Percentiles rank a stretch among this genome's conserved stretches.
These are phyloP conservation scores for Pseudomicrostroma phylloplanum DNA, from an alignment of 1,284 basidiomycete genomes.

Conservation along the genomic window DNA sequence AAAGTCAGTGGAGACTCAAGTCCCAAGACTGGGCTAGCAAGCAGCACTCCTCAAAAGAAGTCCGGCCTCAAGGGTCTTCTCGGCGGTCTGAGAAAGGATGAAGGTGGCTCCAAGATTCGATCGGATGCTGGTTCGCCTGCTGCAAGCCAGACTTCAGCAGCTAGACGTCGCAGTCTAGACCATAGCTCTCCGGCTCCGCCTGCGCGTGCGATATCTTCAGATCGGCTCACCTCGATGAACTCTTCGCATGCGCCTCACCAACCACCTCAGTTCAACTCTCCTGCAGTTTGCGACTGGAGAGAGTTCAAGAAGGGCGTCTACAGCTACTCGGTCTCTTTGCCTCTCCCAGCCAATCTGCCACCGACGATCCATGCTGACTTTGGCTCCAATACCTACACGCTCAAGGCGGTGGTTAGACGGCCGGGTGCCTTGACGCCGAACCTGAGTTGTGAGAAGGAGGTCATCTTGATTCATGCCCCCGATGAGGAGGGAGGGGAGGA, in stretches of 20 bases:
- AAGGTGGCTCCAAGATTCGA: neutral
- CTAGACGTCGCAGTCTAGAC: no score
- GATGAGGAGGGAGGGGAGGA: conserved; percentile 59
- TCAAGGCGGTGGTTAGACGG: conserved; percentile 76
- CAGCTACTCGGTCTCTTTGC: conserved; percentile 86
- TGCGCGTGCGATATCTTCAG: neutral
- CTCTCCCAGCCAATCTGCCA: conserved; percentile 72
- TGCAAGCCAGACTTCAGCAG: no score
- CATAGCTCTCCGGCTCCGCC: neutral
- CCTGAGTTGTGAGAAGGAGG: conserved; percentile 65
- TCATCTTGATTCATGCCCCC: conserved; percentile 70
- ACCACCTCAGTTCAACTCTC: neutral
- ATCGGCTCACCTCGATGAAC: neutral
- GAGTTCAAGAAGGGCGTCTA: conserved; percentile 87
- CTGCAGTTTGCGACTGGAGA: conserved; percentile 60
- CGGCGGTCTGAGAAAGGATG: conserved; percentile 10
- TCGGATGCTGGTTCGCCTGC: neutral
- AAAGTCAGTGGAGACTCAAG: conserved; percentile 12
- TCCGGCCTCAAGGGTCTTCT: conserved; percentile 51
- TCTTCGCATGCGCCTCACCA: neutral
- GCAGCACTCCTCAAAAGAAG: conserved; percentile 22
- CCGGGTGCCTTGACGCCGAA: conserved; percentile 75
- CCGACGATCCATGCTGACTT: conserved; percentile 73
- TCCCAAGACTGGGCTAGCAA: neutral
- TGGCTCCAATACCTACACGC: conserved; percentile 71